Evolutionary conservation across 1,139 yeast species (phyloP), one percentile per base, ranked within the genome.

Genomic region (Yamadazyma triangularis): DNA sequence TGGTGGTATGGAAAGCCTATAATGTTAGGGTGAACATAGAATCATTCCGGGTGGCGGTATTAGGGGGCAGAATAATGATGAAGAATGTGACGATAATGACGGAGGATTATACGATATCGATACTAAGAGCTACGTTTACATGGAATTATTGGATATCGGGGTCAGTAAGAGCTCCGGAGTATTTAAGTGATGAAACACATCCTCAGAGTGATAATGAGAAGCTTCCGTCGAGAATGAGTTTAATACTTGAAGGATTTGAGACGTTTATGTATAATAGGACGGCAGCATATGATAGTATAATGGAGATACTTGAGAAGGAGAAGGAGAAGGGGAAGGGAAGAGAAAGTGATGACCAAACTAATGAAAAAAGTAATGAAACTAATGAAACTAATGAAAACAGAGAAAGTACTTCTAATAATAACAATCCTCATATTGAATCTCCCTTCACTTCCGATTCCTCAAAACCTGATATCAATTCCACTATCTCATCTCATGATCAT

Each of bases 131-230:
- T 4, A 75, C 77, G 41, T 51, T 91, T 20, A 85, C 95, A 0
- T 91, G 97, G 97, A 56, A 94, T 38, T 91, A 87, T 53, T 91
- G 97, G 97, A 61, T 67, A 13, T 48, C 85, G 32, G 61, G 63
- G 4, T 52, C 63, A 13, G 71, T 79, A 3, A 63, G 83, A 43
- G 47, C 64, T 23, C 65, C 79, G 1, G 72, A 65, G 22, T 64
- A 59, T 33, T 49, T 46, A 25, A 45, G 52, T 11, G 43, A 51
- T 23, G 40, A 49, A 11, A 56, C 54, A 30, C 46, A 50, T 18
- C 48, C 50, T 31, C 58, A 56, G 21, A 47, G 50, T 32, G 55
- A 48, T 24, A 77, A 77, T 45, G 61, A 60, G 15, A 57, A 60
- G 26, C 66, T 77, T 1, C 88, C 89, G 0, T 60, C 82, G 4